Evolutionary conservation across 148 eudicot species (phyloP).

Genomic region (Selenicereus undatus): DNA sequence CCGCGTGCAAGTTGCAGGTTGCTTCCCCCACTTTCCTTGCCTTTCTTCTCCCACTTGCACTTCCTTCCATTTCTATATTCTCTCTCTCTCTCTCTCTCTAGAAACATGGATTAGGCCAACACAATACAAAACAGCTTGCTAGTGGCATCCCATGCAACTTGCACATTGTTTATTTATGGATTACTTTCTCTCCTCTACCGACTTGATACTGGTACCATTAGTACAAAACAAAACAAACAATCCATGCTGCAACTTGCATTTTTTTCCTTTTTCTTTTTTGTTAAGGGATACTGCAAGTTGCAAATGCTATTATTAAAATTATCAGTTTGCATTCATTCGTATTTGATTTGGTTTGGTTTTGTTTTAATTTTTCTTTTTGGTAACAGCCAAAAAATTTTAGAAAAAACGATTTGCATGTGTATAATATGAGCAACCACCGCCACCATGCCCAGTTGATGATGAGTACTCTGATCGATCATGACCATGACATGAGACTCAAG

Average conservation of each 20-base stretch:
- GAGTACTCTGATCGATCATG: not conserved
- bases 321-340: not conserved
- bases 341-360: no score
- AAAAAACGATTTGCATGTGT: not conserved
- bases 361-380: not conserved
- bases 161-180: not conserved
- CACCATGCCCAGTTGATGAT: not conserved
- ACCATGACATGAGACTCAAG: not conserved
- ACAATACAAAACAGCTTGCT: not conserved
- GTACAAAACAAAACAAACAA: not conserved
- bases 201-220: not conserved
- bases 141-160: not conserved
- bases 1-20: not conserved
- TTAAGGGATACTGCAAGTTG: no score
- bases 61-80: not conserved
- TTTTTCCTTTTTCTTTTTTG: no score
- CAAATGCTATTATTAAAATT: not conserved
- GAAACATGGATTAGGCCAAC: not conserved
- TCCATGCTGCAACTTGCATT: slow-evolving; percentile 4
- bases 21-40: not conserved
- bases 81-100: not conserved
- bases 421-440: not conserved
- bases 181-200: not conserved
- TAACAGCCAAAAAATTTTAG: not conserved
- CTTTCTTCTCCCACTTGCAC: slow-evolving; percentile 9